These are phyloP conservation scores for Scheffersomyces parashehatae DNA, from an alignment of 1,139 yeast species.

Conservation along the genomic window DNA sequence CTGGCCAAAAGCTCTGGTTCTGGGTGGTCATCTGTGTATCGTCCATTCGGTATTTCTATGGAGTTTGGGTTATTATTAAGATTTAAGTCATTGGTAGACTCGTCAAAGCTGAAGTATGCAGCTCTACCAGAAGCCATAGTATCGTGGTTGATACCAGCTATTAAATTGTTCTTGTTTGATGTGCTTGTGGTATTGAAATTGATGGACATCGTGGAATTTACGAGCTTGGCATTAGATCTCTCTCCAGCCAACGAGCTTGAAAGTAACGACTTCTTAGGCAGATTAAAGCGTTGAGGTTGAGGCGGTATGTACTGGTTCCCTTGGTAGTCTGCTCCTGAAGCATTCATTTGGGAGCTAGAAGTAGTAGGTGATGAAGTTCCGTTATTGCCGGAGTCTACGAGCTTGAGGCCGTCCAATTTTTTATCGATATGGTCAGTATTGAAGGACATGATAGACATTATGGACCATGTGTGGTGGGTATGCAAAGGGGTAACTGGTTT, in stretches of 20 bases:
- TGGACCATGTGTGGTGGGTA: background rate
- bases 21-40: slow-evolving; percentile 41
- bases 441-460: slow-evolving; percentile 2
- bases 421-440: slow-evolving; percentile 20
- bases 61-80: background rate
- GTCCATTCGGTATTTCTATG: slow-evolving; percentile 4
- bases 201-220: background rate
- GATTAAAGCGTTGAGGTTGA: background rate
- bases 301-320: background rate
- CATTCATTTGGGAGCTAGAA: background rate
- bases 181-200: background rate
- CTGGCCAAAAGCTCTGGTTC: slow-evolving; percentile 57
- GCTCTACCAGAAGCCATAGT: background rate
- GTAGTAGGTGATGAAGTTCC: background rate
- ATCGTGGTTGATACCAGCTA: slow-evolving; percentile 1
- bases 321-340: background rate
- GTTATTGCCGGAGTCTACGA: slow-evolving; percentile 1
- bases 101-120: slow-evolving; percentile 8
- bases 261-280: slow-evolving; percentile 24
- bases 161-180: background rate
- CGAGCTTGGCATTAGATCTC: slow-evolving; percentile 1
- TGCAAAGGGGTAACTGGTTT: too few relatives aligned
- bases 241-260: slow-evolving; percentile 29
- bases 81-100: background rate
- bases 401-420: slow-evolving; percentile 15